Conservation (phyloP, 2,329 filamentous ascomycete species). For the Colletotrichum horii region DNA sequence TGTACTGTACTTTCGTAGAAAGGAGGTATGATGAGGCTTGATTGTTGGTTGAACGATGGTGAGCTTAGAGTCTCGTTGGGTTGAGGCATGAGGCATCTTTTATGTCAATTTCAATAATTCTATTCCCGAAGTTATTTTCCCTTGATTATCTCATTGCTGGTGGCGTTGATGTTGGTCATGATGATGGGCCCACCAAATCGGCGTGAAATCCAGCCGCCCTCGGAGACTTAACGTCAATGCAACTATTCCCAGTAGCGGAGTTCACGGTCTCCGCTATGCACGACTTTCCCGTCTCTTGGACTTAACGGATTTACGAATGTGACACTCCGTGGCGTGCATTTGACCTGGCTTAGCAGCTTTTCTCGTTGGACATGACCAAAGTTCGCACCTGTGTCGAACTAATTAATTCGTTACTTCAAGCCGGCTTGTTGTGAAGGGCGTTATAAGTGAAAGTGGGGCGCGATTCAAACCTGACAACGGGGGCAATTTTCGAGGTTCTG, state of each 20-base stretch:
- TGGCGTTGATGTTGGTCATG: accelerated
- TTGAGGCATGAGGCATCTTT: too few species aligned
- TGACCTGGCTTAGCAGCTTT: not conserved
- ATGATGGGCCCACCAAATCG: not conserved
- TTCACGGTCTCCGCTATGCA: not conserved
- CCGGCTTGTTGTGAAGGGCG: accelerated
- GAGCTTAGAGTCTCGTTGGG: not conserved
- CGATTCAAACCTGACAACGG: not conserved
- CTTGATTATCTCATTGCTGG: not conserved
- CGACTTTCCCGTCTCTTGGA: not conserved
- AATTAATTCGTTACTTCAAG: not conserved
- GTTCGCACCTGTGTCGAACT: not conserved
- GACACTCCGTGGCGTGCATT: not conserved
- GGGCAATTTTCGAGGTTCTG: accelerated
- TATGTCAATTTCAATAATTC: not conserved
- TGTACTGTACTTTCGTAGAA: not conserved
- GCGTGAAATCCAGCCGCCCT: not conserved
- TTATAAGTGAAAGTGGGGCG: not conserved
- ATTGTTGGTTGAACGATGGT: not conserved
- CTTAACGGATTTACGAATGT: not conserved
- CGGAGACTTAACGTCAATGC: not conserved
- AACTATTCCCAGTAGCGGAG: not conserved
- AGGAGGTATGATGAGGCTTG: not conserved
- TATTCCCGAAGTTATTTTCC: not conserved
- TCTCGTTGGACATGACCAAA: not conserved